Evolutionary conservation across 371 early-diverging fungal genomes (phyloP).

Genomic region (Chytridiales sp.): DNA sequence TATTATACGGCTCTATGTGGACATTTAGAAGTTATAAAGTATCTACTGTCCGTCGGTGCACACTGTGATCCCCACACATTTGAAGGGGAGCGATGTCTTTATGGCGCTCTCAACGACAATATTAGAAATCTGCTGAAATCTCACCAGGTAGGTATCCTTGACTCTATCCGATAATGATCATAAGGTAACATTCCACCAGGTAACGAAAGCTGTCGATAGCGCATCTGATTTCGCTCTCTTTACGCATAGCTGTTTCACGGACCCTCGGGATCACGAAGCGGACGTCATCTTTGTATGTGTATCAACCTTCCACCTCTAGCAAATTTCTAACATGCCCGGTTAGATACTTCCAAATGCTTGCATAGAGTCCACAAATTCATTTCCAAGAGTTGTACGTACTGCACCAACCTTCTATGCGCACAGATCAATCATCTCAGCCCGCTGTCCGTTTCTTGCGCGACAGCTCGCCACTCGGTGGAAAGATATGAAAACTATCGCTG

Average conservation of each 20-base stretch:
- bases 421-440: conserved; percentile 19
- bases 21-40: conserved; percentile 16
- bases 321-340: neutral
- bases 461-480: conserved; percentile 16
- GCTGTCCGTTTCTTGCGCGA: conserved; percentile 18
- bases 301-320: too few species aligned
- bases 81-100: conserved; percentile 37
- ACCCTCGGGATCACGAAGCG: neutral
- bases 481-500: neutral
- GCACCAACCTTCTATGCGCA: conserved; percentile 24
- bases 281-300: conserved; percentile 15
- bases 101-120: conserved; percentile 32
- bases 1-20: conserved; percentile 37
- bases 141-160: too few species aligned
- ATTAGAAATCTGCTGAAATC: conserved; percentile 25
- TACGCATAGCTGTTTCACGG: conserved; percentile 4
- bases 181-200: conserved; percentile 13
- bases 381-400: neutral
- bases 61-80: conserved; percentile 34
- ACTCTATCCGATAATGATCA: conserved; percentile 25
- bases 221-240: conserved; percentile 23
- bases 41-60: conserved; percentile 26
- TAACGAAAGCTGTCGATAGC: conserved; percentile 27
- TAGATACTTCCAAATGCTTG: conserved; percentile 12
- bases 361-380: neutral